Conservation (phyloP, 2,329 filamentous ascomycete genomes). For the Xylariaceae sp. region DNA sequence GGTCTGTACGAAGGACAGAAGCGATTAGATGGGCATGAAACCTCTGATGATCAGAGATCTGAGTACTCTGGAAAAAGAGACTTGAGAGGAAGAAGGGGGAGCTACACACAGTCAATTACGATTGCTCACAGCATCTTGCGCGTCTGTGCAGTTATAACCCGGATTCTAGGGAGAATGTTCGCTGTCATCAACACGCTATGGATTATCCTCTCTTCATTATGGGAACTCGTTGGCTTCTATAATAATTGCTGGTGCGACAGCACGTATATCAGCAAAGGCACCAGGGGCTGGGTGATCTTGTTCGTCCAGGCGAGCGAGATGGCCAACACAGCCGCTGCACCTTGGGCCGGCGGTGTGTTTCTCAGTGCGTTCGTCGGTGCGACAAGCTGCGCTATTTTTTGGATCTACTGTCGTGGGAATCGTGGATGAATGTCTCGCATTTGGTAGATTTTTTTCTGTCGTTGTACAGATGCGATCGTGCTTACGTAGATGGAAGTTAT, state of each 20-base stretch:
- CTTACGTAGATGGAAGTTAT: too few relatives aligned
- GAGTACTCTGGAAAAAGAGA: neutral
- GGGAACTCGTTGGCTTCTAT: conserved; percentile 32
- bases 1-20: neutral
- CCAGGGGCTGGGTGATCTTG: conserved; percentile 24
- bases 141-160: conserved; percentile 19
- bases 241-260: conserved; percentile 33
- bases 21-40: neutral
- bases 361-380: conserved; percentile 15
- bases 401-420: conserved; percentile 28
- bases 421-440: neutral
- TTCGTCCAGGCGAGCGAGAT: conserved; percentile 22
- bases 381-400: conserved; percentile 20
- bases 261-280: conserved; percentile 16
- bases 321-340: neutral
- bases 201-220: conserved; percentile 28
- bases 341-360: conserved; percentile 23
- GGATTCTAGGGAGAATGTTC: conserved; percentile 20
- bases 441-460: too few relatives aligned
- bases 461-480: too few relatives aligned
- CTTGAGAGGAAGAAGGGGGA: too few relatives aligned
- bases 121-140: conserved; percentile 9
- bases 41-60: neutral
- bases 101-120: neutral
- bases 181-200: conserved; percentile 23